These are phyloP conservation scores for Wickerhamomyces bisporus DNA, from an alignment of 805 yeast species.

Conservation along the genomic window DNA sequence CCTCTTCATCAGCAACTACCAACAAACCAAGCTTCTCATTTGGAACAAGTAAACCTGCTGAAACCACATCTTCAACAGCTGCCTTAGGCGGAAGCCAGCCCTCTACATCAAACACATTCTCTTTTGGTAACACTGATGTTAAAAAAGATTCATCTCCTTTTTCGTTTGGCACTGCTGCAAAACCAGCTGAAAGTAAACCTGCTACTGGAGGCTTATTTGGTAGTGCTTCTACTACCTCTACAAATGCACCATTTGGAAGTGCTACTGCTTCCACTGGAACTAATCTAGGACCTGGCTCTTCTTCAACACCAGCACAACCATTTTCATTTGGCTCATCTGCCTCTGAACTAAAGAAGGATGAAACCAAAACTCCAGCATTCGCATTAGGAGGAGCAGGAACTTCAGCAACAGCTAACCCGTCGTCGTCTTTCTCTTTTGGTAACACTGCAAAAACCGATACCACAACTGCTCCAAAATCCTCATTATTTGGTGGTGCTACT, in stretches of 20 bases:
- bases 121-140: too few relatives aligned
- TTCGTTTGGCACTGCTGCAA: background rate
- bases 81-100: too few relatives aligned
- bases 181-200: background rate
- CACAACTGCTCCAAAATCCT: too few relatives aligned
- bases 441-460: slow-evolving; percentile 15
- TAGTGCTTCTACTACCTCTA: slow-evolving; percentile 4
- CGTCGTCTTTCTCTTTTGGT: slow-evolving; percentile 24
- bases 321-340: background rate
- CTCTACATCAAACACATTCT: too few relatives aligned
- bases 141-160: too few relatives aligned
- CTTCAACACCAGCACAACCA: slow-evolving; percentile 7
- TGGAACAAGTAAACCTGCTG: slow-evolving; percentile 5
- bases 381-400: too few relatives aligned
- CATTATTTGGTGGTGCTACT: background rate
- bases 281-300: too few relatives aligned
- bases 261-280: slow-evolving; percentile 19
- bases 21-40: slow-evolving; percentile 3
- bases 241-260: slow-evolving; percentile 2
- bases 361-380: too few relatives aligned
- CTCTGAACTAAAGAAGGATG: background rate
- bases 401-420: too few relatives aligned
- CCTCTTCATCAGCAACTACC: slow-evolving; percentile 3
- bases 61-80: background rate
- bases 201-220: slow-evolving; percentile 6